Conservation (phyloP, 2,329 filamentous ascomycete species). For the Pyrenophora teres region DNA sequence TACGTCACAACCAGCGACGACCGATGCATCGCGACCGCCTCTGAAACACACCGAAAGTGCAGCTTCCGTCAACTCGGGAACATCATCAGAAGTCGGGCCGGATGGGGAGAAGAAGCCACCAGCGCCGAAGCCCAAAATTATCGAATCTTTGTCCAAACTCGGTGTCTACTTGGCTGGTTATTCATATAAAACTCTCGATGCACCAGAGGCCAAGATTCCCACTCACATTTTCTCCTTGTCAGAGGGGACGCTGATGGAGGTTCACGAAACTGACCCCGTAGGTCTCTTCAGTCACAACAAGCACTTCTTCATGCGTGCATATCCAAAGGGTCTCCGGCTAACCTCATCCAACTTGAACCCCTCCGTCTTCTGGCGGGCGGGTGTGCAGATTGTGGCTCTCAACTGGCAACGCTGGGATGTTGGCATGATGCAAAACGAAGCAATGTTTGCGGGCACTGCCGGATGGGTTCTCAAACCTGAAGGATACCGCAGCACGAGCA, state of each 20-base stretch:
- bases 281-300: constrained; percentile 81
- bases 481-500: constrained; percentile 64
- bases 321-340: constrained; percentile 81
- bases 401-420: constrained; percentile 94
- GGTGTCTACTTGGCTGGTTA: constrained; percentile 88
- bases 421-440: constrained; percentile 95
- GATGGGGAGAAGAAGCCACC: constrained; percentile 53
- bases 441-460: constrained; percentile 79
- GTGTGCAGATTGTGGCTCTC: constrained; percentile 86
- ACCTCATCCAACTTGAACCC: constrained; percentile 87
- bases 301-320: constrained; percentile 82
- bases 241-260: constrained; percentile 68
- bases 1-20: constrained; percentile 35
- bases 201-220: constrained; percentile 60
- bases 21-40: constrained; percentile 31
- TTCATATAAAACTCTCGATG: constrained; percentile 74
- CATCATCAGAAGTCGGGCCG: constrained; percentile 41
- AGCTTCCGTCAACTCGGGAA: constrained; percentile 29
- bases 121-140: constrained; percentile 64
- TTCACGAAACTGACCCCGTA: constrained; percentile 59
- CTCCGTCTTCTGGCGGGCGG: constrained; percentile 81
- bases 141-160: constrained; percentile 71
- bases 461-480: constrained; percentile 87
- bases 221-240: constrained; percentile 69
- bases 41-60: constrained; percentile 30